These are phyloP conservation scores for Phialophora verrucosa DNA, from an alignment of 2,329 filamentous ascomycete species.

Conservation along the genomic window DNA sequence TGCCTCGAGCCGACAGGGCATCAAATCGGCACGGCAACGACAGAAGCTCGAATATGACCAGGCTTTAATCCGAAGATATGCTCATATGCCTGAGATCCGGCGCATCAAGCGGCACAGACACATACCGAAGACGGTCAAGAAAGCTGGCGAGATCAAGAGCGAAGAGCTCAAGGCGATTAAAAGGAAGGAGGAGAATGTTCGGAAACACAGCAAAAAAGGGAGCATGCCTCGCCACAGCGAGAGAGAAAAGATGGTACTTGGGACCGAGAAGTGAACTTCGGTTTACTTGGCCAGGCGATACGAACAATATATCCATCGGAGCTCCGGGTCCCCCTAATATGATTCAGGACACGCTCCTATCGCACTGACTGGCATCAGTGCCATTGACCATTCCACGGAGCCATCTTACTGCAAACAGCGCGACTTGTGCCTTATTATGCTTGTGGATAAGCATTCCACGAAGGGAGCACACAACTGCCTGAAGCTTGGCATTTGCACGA, in stretches of 20 bases:
- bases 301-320: background rate
- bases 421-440: background rate
- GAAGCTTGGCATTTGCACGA: background rate
- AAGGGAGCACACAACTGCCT: background rate
- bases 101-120: constrained; percentile 91
- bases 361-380: background rate
- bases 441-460: background rate
- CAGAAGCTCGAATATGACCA: constrained; percentile 92
- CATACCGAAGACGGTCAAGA: constrained; percentile 90
- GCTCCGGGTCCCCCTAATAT: background rate
- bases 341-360: background rate
- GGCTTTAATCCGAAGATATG: constrained; percentile 79
- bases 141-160: constrained; percentile 90
- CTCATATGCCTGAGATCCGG: constrained; percentile 94
- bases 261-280: constrained; percentile 63
- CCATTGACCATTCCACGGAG: background rate
- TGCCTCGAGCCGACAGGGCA: constrained; percentile 79
- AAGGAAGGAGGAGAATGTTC: constrained; percentile 89
- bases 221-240: constrained; percentile 74
- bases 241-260: constrained; percentile 91
- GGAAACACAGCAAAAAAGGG: constrained; percentile 87
- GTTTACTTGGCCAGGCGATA: background rate
- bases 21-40: constrained; percentile 83
- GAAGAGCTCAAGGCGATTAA: constrained; percentile 89
- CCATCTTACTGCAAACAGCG: background rate